A percentile compares a stretch with the other conserved stretches of the same genome.
Conservation (phyloP, 2,329 filamentous ascomycete species). For the Aureobasidium sp. region DNA sequence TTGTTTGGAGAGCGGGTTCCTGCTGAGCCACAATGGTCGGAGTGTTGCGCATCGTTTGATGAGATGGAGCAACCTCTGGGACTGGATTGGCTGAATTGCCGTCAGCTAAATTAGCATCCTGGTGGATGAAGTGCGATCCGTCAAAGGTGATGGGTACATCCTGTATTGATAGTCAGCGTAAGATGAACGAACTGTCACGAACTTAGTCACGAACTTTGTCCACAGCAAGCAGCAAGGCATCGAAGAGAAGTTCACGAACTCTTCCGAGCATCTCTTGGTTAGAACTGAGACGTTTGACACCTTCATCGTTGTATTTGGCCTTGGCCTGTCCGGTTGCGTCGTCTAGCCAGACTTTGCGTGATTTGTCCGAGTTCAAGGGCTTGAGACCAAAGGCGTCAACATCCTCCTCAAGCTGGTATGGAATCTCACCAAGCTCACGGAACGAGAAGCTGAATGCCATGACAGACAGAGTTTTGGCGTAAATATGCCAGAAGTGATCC, state of each 20-base stretch:
- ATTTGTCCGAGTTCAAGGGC: constrained; percentile 46
- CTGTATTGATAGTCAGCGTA: background rate
- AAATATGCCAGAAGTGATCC: constrained; percentile 56
- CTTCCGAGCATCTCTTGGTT: constrained; percentile 60
- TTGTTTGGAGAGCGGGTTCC: background rate
- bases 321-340: constrained; percentile 37
- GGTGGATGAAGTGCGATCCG: constrained; percentile 29
- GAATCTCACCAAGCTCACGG: constrained; percentile 44
- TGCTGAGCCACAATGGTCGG: background rate
- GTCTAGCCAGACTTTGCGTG: constrained; percentile 44
- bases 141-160: constrained; percentile 14
- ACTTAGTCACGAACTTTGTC: constrained; percentile 9
- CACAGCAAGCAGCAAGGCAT: constrained; percentile 47
- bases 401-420: constrained; percentile 61
- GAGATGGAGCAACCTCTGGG: background rate
- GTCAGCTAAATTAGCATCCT: constrained; percentile 19
- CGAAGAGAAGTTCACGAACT: constrained; percentile 41
- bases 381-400: constrained; percentile 56
- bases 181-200: constrained; percentile 17
- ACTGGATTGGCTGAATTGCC: background rate
- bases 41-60: background rate
- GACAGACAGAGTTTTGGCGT: constrained; percentile 41
- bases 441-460: constrained; percentile 54
- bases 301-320: constrained; percentile 42
- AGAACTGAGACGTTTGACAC: constrained; percentile 44